Base-by-base conservation (phyloP, 2,329 filamentous ascomycete species). In the Colletotrichum spaethianum region DNA sequence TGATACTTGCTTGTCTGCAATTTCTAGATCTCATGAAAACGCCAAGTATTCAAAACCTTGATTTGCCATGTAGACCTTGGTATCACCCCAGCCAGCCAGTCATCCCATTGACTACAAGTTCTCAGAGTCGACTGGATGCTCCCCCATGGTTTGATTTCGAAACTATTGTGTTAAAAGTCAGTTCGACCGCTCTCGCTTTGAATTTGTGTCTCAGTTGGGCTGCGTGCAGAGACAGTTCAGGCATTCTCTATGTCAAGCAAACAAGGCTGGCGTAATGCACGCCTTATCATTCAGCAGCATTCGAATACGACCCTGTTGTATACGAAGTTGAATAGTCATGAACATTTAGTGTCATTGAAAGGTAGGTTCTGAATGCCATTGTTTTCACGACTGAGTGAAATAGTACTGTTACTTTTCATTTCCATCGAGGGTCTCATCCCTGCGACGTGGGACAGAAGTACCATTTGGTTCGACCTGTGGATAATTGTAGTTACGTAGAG, bases 141-240 rank as follows among this genome's bases (percentile, higher is more conserved):
- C 7, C 5, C 23, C 23, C 23, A 12, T 28, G 48, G 28, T 1
- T 28, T 16, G 14, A 18, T 42, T 18, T 42, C 14, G 5, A 42
- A 1, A 2, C 18, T 18, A 4, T 18, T 42, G 4, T 4, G 16
- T 16, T 14, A 3, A 14, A 1, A 4, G 2, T 23, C 11, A 4
- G 33, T 16, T 18, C 14, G 2, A 9, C 16, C 3, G 16, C 23
- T 18, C 48, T 52, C 48, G 6, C 23, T 28, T 4, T 50, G 14
- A 16, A 26, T 23, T 16, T 3, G 46, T 26, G 23, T 50, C 46
- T 23, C 4, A 23, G 33, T 33, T 33, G 33, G 33, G 33, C 33
- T 33, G 33, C 33, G 33, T 33, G 2, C 33, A 33, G 33, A 33
- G 33, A 33, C 33, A 5, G 23, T 28, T 8, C 23, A 26, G 2